Conservation (phyloP, 805 yeast species). For the Isabelozyma heimii region DNA sequence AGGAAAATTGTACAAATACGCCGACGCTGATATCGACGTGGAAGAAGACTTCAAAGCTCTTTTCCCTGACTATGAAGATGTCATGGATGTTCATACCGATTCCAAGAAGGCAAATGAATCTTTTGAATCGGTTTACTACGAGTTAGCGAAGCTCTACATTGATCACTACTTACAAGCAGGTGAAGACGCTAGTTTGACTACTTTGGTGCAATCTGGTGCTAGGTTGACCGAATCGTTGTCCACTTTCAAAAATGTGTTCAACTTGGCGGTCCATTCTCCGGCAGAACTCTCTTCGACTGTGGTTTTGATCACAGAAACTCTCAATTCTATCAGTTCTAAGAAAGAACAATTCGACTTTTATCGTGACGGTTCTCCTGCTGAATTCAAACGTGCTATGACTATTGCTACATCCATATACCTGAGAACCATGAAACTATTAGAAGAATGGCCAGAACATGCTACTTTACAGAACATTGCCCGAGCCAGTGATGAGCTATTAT, state of each 20-base stretch:
- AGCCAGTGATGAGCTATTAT: slow-evolving; percentile 63
- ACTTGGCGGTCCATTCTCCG: slow-evolving; percentile 10
- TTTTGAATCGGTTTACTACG: slow-evolving; percentile 46
- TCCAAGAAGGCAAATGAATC: slow-evolving; percentile 16
- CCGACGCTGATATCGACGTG: slow-evolving; percentile 60
- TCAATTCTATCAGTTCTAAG: slow-evolving; percentile 14
- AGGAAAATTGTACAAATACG: slow-evolving; percentile 62
- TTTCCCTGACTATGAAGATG: slow-evolving; percentile 86
- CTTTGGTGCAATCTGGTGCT: slow-evolving; percentile 41
- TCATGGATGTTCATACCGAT: slow-evolving; percentile 34
- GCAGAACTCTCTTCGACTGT: slow-evolving; percentile 16
- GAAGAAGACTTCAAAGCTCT: slow-evolving; percentile 78
- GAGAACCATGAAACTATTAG: slow-evolving; percentile 43
- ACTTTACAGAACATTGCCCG: slow-evolving; percentile 67
- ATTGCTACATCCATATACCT: slow-evolving; percentile 32
- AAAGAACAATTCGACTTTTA: slow-evolving; percentile 52
- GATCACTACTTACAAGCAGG: slow-evolving; percentile 30
- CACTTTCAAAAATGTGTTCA: slow-evolving; percentile 6
- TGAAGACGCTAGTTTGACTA: slow-evolving; percentile 11
- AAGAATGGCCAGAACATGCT: slow-evolving; percentile 94
- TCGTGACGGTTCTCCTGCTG: slow-evolving; percentile 55
- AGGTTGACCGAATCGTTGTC: slow-evolving; percentile 11
- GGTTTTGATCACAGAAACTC: slow-evolving; percentile 9
- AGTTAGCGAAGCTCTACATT: slow-evolving; percentile 50
- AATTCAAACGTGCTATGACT: slow-evolving; percentile 57